Evolutionary conservation across 176 grass and related monocot genomes (phyloP), one percentile per base, ranked within the genome.

Genomic region (Calamus simplicifolius): DNA sequence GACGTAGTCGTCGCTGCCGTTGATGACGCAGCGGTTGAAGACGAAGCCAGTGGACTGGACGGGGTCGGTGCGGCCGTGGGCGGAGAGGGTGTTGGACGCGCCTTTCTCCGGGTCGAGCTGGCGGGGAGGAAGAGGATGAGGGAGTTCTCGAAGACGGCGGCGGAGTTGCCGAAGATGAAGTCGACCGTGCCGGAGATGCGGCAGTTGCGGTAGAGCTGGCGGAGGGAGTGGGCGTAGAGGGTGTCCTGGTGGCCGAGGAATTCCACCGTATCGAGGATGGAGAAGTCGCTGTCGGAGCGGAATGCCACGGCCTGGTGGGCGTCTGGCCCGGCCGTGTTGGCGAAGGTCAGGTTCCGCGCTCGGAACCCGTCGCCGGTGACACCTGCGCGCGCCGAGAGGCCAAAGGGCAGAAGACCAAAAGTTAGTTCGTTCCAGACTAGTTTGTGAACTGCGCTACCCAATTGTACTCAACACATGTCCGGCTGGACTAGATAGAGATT

Each of bases 141-240:
- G 38, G 62, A 83, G 78, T 70, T 69, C 64, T 73, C 69, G 61
- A 98, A 86, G n/a, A 98, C 52, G 2, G 93, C 4, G 0, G 87
- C 93, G 0, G 93, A 85, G 75, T 92, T 92, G 75, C 93, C 93
- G 71, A 98, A 98, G 63, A 98, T 71, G 87, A 98, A 98, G 72
- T 98, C 93, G 14, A 92, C 87, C 2, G 93, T 98, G 75, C 93
- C 93, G 48, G 93, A 55, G 51, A 98, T 83, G 73, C 76, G 93
- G 78, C 87, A 92, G 21, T 81, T 79, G 26, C 66, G 88, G 75
- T 89, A 97, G 72, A 88, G 82, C 56, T 97, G 92, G 0, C 92
- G 92, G 63, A 97, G 75, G 15, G 84, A 69, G 61, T 82, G 84
- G 29, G 66, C 81, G 65, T 97, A 97, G 6, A 97, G 84, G n/a